Evolutionary conservation across 352 stramenopile species (phyloP).

Genomic region (Pilasporangium apinafurcum): DNA sequence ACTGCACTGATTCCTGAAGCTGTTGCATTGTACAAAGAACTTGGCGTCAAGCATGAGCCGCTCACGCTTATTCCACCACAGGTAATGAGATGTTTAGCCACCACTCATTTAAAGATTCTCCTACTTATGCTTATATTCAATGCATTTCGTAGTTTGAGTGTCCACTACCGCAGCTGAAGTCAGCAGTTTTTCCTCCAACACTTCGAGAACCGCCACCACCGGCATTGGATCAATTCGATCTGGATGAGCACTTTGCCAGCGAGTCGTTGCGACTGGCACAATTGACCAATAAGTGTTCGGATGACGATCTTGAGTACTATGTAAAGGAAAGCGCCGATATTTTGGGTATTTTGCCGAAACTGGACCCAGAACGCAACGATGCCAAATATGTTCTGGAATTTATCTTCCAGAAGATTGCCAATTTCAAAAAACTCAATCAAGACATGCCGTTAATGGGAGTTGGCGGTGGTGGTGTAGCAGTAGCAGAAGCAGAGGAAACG

Average conservation of each 20-base stretch:
- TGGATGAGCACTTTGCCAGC: conserved; percentile 95
- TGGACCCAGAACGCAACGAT: conserved; percentile 62
- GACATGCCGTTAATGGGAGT: conserved; percentile 18
- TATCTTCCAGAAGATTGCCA: conserved; percentile 90
- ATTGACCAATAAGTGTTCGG: conserved; percentile 94
- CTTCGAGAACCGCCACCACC: conserved; percentile 87
- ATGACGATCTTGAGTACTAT: conserved; percentile 94
- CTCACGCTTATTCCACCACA: conserved; percentile 92
- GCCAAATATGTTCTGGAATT: conserved; percentile 91
- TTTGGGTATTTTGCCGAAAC: conserved; percentile 78
- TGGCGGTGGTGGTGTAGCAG: conserved; percentile 10
- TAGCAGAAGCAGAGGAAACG: conserved; percentile 3
- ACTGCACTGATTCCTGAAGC: conserved; percentile 93
- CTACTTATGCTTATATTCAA: background rate
- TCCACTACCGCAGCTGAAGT: conserved; percentile 88
- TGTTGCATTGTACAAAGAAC: conserved; percentile 87
- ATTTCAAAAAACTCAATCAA: conserved; percentile 92
- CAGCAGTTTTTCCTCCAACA: conserved; percentile 91
- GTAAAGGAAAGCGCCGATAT: conserved; percentile 91
- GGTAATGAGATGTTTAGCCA: conserved; percentile 9
- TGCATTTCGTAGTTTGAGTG: conserved; percentile 80
- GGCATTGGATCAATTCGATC: conserved; percentile 94
- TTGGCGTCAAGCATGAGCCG: conserved; percentile 94
- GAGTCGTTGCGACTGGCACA: conserved; percentile 89
- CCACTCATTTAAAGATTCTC: background rate